Evolutionary conservation across 371 early-diverging fungal genomes (phyloP).

Genomic region (Mucor racemosus): DNA sequence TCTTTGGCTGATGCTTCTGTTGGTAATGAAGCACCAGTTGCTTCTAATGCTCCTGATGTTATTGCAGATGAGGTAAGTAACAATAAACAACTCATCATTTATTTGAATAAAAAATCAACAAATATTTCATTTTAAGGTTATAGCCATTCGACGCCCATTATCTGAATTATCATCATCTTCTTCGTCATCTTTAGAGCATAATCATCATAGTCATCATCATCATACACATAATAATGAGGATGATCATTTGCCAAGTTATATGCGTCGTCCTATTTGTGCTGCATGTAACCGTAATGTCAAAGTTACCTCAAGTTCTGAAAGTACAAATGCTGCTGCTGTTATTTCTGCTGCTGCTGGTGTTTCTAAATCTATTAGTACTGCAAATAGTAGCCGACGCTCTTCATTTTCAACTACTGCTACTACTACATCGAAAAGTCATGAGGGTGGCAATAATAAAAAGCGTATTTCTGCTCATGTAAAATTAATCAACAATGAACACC

Average conservation of each 20-base stretch:
- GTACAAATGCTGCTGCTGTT: neutral
- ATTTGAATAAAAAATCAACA: neutral
- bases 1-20: neutral
- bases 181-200: constrained; percentile 1
- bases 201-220: neutral
- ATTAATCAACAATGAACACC: neutral
- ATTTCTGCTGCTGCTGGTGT: neutral
- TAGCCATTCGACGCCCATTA: neutral
- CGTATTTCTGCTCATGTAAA: neutral
- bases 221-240: neutral
- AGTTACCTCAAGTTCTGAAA: constrained; percentile 20
- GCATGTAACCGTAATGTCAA: constrained; percentile 35
- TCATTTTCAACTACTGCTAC: neutral
- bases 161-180: neutral
- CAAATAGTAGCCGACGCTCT: neutral
- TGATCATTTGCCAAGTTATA: constrained; percentile 24
- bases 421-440: neutral
- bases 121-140: neutral
- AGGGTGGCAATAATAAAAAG: neutral
- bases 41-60: neutral
- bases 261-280: constrained; percentile 30
- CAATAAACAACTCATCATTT: neutral
- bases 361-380: neutral
- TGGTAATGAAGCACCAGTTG: neutral
- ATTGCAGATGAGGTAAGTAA: constrained; percentile 15